Evolutionary conservation across 805 yeast species (phyloP).

Genomic region (Schizosaccharomyces cryophilus): DNA sequence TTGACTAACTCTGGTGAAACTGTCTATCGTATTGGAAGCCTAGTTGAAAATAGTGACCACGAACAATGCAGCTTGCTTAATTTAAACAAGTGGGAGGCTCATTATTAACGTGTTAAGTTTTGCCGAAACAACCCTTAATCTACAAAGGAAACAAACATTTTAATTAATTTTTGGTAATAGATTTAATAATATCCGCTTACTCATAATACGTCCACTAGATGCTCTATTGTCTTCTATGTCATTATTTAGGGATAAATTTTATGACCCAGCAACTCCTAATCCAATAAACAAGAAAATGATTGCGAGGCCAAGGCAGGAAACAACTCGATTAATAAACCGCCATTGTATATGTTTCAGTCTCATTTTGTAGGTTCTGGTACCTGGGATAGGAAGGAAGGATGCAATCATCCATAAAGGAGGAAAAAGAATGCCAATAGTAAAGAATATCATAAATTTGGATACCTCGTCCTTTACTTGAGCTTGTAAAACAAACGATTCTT

Average conservation of each 20-base stretch:
- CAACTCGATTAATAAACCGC: background rate
- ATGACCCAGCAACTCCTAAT: background rate
- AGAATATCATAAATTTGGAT: background rate
- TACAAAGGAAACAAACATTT: background rate
- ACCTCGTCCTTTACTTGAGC: background rate
- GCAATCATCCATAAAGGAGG: background rate
- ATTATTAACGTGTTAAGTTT: background rate
- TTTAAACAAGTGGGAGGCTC: background rate
- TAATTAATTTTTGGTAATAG: no score
- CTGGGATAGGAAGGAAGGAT: background rate
- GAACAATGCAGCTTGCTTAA: conserved; percentile 1
- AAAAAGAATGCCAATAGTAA: background rate
- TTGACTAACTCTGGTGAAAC: conserved; percentile 47
- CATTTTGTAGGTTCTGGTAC: background rate
- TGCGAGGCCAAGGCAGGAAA: background rate
- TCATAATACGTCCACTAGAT: no score
- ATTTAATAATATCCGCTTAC: no score
- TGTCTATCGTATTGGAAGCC: conserved; percentile 43
- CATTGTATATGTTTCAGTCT: background rate
- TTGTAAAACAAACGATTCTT: background rate
- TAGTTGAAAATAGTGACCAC: conserved; percentile 14
- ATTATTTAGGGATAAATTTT: background rate
- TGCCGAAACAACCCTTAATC: background rate
- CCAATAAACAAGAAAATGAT: background rate
- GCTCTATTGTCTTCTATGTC: background rate